Evolutionary conservation across 495 filamentous ascomycete species (phyloP), one percentile per base, ranked within the genome.

Genomic region (Talaromyces thailandensis): DNA sequence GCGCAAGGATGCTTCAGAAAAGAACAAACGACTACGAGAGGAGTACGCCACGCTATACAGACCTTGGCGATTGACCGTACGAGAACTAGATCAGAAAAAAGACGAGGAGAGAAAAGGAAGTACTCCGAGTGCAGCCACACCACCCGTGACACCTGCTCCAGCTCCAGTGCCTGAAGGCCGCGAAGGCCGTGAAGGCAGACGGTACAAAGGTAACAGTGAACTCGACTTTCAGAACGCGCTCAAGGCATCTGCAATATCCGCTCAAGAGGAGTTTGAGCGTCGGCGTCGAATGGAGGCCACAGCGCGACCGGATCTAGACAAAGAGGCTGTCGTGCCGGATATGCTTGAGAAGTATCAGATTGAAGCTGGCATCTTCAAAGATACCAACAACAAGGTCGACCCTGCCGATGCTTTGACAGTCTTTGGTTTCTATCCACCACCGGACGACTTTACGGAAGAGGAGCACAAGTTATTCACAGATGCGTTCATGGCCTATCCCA

Each of bases 321-420:
- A 91, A 67, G 94, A 98, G 74, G 94, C 94, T 0, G 78, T 82
- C 2, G 86, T 98, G 50, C 93, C 93, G 1, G 79, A 87, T 53
- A 92, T 96, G 86, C 81, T 89, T 24, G 81, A 84, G 63, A 73
- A 73, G 37, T 70, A 77, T 9, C 75, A 81, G 32, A 73, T 72
- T n/a, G 71, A 77, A 50, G 72, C 73, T 4, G 43, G 59, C 7
- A 73, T 81, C 31, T 98, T 88, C 73, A 82, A 82, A 60, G 90
- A 97, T 69, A 86, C 76, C 3, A 89, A 90, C 56, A 87, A 91
- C 58, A 75, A 84, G 11, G 78, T 95, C 16, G 81, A 86, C 35
- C 77, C 86, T 4, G 79, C 86, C 51, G 79, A 82, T 63, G 88
- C 87, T 3, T 82, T 94, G 48, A 76, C 82, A 4, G 79, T 85